Percentiles rank a stretch among this genome's conserved stretches.
Conservation (phyloP, 2,329 filamentous ascomycete species). For the Botrytis deweyae region DNA sequence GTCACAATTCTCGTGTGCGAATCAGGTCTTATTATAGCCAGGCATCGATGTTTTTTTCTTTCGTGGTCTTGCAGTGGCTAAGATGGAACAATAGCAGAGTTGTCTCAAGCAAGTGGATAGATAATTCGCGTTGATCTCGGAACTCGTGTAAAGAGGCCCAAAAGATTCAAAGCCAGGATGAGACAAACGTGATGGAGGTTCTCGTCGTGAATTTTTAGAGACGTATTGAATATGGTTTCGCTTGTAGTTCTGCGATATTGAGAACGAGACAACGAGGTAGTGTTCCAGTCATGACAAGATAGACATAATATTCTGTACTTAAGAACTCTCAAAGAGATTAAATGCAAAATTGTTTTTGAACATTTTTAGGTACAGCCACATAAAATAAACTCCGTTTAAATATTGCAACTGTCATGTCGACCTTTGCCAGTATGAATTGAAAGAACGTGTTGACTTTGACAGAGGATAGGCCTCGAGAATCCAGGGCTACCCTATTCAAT, state of each 20-base stretch:
- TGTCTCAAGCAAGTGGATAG: constrained; percentile 46
- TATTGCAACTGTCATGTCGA: background rate
- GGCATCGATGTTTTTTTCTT: no score
- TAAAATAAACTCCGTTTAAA: background rate
- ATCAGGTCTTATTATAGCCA: constrained; percentile 23
- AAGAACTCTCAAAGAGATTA: no score
- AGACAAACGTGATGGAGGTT: constrained; percentile 45
- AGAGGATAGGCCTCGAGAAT: background rate
- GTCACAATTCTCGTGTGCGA: constrained; percentile 46
- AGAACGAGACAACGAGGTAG: constrained; percentile 40
- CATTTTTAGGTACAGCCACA: no score
- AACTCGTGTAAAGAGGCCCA: constrained; percentile 45
- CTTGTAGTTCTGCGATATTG: constrained; percentile 48
- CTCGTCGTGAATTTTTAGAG: constrained; percentile 42
- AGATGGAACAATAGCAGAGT: constrained; percentile 41
- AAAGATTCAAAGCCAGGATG: constrained; percentile 44
- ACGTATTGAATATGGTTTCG: constrained; percentile 49
- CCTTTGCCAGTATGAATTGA: no score
- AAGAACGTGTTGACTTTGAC: background rate
- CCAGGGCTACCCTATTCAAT: background rate
- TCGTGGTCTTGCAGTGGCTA: no score
- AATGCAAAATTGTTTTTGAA: background rate
- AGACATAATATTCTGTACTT: background rate
- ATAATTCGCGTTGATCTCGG: constrained; percentile 42
- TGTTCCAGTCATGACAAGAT: background rate